Percentiles rank a stretch among this genome's conserved stretches.
Conservation (phyloP, 1,284 basidiomycete species). For the Moesziomyces antarcticus region DNA sequence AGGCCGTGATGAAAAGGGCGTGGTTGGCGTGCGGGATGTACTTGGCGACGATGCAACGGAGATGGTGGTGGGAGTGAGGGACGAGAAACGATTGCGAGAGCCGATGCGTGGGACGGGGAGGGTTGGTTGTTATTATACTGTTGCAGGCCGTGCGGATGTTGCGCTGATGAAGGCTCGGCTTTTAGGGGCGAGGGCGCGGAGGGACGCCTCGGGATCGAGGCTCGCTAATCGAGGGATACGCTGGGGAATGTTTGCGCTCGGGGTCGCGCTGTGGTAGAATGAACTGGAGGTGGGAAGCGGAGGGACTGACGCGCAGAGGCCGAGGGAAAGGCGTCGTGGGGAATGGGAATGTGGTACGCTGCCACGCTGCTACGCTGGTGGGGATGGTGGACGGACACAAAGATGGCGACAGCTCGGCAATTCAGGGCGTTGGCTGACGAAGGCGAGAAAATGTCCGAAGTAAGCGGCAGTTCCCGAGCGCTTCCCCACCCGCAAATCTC, state of each 20-base stretch:
- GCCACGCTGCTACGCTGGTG: too few relatives aligned
- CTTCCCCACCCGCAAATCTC: too few relatives aligned
- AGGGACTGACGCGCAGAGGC: background rate
- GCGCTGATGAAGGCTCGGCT: background rate
- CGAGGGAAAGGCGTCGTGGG: constrained; percentile 2
- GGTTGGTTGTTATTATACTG: too few relatives aligned
- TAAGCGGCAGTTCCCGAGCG: constrained; percentile 30
- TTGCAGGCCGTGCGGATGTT: background rate
- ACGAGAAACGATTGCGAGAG: too few relatives aligned
- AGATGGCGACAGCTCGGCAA: constrained; percentile 10
- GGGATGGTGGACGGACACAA: background rate
- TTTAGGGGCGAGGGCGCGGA: constrained; percentile 3
- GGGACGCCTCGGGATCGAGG: constrained; percentile 4
- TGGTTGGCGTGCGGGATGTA: too few relatives aligned
- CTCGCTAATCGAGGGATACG: background rate
- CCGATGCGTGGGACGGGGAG: background rate
- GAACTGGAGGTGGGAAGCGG: background rate
- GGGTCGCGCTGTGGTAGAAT: background rate
- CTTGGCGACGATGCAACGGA: background rate
- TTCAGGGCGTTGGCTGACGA: constrained; percentile 5
- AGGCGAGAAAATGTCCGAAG: constrained; percentile 13
- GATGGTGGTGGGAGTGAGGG: too few relatives aligned
- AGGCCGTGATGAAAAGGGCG: too few relatives aligned
- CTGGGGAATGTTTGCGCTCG: background rate
- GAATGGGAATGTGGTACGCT: too few relatives aligned